Evolutionary conservation across 768 basidiomycete genomes (phyloP), one percentile per base, ranked within the genome.

Genomic region (Tricholoma hemisulphureum): DNA sequence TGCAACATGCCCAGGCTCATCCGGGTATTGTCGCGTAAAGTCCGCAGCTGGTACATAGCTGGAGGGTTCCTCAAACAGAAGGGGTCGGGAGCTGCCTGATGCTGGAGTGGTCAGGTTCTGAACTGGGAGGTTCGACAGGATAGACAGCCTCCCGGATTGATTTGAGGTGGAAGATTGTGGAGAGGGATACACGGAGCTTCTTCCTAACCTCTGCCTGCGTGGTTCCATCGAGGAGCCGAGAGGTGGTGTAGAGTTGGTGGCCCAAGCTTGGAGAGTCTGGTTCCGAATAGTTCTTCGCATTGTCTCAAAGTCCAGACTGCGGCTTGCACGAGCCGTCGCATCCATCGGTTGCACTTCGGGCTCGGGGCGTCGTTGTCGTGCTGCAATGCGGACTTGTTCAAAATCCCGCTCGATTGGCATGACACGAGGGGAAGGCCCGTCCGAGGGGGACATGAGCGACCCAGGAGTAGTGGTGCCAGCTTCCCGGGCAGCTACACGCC

Each of bases 61-160:
- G 11, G 66, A 57, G 4, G 76, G 77, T 59, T 79, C 78, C 23
- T 77, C 75, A 53, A 78, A 78, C 11, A 78, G 63, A 9, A 78
- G 67, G 34, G 74, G 71, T 6, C 72, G 69, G n/a, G 65, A 61
- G 35, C 67, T 56, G 23, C 69, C 66, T 6, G 75, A 73, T 11
- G 66, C 59, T 11, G 77, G 76, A 10, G 73, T 75, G 13, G 74
- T 53, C 20, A 77, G 57, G 56, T 77, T 78, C 45, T 75, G 73
- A 5, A 78, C 69, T 9, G 75, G 74, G 41, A 79, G 67, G 62
- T 74, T 77, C 16, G 78, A 79, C 31, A 80, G 64, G 46, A 76
- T 58, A 16, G 77, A 78, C 4, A 79, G 65, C 51, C 76, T 65
- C 61, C 71, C 68, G 14, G 72, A 66, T 52, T 63, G 65, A 14